Base-by-base conservation (phyloP, 176 grass and related monocot species). In the Carex littledalei region DNA sequence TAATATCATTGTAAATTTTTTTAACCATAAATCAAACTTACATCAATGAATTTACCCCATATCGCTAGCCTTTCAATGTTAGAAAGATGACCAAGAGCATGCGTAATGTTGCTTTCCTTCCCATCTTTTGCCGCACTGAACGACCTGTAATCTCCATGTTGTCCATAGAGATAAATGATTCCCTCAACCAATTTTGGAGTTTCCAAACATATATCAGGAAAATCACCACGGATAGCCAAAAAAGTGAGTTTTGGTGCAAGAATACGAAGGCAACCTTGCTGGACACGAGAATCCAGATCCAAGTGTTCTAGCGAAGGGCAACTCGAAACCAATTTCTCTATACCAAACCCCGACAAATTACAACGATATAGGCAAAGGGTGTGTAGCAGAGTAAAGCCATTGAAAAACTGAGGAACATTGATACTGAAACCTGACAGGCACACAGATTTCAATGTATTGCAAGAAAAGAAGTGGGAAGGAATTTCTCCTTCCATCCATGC, bases 161-260 rank as follows among this genome's bases (percentile, higher is more conserved):
- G 24, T 24, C 24, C 24, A 29, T 1, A 29, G 17, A 61, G 78
- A 84, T 58, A 26, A 29, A 11, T 85, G 83, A 86, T 3, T 64
- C 81, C 59, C 18, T n/a, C 43, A 71, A 75, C 41, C 65, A 92
- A 78, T 80, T 85, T 65, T 43, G 84, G 86, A 69, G 84, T 76
- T 29, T 29, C 26, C 26, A 29, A 29, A 29, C 1, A 29, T 29
- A 29, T 29, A 29, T 29, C 26, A 12, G 54, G 71, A 84, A 88
- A 88, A 37, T 34, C 16, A 12, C 81, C 88, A 81, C 43, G 13
- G 79, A 93, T 74, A 52, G 7, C 10, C 53, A 93, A 58, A 65
- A 21, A 9, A 60, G 68, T 84, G 41, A 91, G 69, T n/a, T 87
- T 93, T 82, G 86, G 67, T 54, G 92, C 83, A n/a, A 52, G 61